Conservation (phyloP, 192 early-diverging fungal species). For the Coemansia sp. region DNA sequence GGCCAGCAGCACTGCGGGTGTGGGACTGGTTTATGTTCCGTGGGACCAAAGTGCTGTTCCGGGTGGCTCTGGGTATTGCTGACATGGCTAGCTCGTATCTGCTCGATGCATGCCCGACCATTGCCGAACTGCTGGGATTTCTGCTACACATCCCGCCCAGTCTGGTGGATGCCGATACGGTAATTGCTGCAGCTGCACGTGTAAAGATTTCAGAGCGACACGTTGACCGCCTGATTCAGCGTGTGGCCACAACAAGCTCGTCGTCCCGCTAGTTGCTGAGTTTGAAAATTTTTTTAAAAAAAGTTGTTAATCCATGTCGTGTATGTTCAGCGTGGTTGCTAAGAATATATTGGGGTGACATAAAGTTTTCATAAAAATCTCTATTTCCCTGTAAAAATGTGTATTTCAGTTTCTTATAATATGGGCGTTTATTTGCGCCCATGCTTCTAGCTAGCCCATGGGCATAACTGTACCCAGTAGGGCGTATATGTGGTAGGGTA, state of each 20-base stretch:
- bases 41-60: constrained; percentile 80
- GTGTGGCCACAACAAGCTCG: constrained; percentile 1
- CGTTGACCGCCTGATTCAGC: constrained; percentile 51
- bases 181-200: constrained; percentile 67
- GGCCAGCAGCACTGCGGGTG: constrained; percentile 80
- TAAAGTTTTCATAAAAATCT: no score
- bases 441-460: no score
- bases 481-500: no score
- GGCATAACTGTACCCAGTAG: no score
- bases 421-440: no score
- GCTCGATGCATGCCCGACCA: constrained; percentile 71
- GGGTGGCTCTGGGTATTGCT: constrained; percentile 76
- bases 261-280: not conserved
- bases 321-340: no score
- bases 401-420: no score
- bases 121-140: constrained; percentile 69
- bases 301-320: no score
- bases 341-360: no score
- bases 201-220: constrained; percentile 65
- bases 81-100: constrained; percentile 61
- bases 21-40: constrained; percentile 88
- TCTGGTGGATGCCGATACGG: constrained; percentile 51
- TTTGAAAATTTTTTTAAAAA: constrained; percentile 1
- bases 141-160: constrained; percentile 74
- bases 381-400: no score